A percentile compares a stretch with the other conserved stretches of the same genome.
Evolutionary conservation across 1,284 basidiomycete species (phyloP).

Genomic region (Fomes fomentarius): DNA sequence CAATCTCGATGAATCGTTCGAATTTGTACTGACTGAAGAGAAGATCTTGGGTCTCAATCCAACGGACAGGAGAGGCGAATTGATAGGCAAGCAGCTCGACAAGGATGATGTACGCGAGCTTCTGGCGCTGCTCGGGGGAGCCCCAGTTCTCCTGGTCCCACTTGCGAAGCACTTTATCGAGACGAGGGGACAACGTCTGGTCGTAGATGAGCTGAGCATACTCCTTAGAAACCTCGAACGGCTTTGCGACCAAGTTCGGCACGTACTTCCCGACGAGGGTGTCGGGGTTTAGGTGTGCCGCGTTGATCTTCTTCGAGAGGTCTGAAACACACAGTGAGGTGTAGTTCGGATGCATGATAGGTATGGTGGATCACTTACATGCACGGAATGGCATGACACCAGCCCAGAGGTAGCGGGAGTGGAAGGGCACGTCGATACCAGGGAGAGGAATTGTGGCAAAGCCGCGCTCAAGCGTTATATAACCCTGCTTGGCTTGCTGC

Average conservation of each 20-base stretch:
- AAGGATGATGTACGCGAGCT: slow-evolving; percentile 92
- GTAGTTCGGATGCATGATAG: slow-evolving; percentile 6
- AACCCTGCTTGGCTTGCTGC: slow-evolving; percentile 81
- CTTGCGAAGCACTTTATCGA: slow-evolving; percentile 90
- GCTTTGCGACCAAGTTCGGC: slow-evolving; percentile 94
- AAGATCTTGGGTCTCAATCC: slow-evolving; percentile 98
- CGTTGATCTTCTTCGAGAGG: slow-evolving; percentile 97
- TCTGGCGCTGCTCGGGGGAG: slow-evolving; percentile 81
- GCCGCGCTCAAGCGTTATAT: slow-evolving; percentile 94
- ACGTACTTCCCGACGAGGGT: slow-evolving; percentile 95
- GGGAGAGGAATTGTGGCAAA: slow-evolving; percentile 96
- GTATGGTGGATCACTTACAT: slow-evolving; percentile 53
- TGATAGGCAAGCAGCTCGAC: slow-evolving; percentile 98
- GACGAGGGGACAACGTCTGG: slow-evolving; percentile 90
- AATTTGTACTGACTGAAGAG: slow-evolving; percentile 91
- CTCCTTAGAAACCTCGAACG: slow-evolving; percentile 88
- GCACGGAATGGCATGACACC: slow-evolving; percentile 97
- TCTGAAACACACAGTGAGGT: slow-evolving; percentile 54
- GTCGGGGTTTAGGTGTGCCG: slow-evolving; percentile 88
- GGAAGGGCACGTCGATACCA: slow-evolving; percentile 99
- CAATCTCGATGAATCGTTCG: slow-evolving; percentile 94
- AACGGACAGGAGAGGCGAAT: slow-evolving; percentile 93
- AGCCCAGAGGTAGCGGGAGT: slow-evolving; percentile 97
- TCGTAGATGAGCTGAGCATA: slow-evolving; percentile 96
- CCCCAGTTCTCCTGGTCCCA: slow-evolving; percentile 96